phyloP scores from a whole-genome alignment of 192 early-diverging fungal genomes.

The Allomyces arbusculus region DNA sequence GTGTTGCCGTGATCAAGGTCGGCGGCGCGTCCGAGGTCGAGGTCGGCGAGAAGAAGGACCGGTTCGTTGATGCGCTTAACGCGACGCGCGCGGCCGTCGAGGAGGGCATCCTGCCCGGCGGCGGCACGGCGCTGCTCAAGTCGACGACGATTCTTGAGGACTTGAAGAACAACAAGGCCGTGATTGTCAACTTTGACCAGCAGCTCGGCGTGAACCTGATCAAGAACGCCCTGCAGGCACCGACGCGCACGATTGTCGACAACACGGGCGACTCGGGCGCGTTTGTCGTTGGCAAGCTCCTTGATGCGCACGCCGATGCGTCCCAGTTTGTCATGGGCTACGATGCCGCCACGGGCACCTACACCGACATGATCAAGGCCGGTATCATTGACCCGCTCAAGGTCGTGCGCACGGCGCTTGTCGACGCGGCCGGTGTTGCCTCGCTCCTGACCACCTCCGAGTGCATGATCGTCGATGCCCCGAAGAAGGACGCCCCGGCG shows the following conservation, averaged over 20 bases:
- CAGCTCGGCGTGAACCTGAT: conserved; percentile 94
- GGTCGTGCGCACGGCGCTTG: conserved; percentile 93
- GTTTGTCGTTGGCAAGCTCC: conserved; percentile 85
- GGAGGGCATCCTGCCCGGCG: conserved; percentile 97
- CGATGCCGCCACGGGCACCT: conserved; percentile 78
- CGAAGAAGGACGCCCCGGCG: conserved; percentile 41
- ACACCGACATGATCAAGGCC: conserved; percentile 88
- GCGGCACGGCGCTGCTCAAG: conserved; percentile 93
- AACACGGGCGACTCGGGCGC: conserved; percentile 96
- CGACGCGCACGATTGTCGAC: conserved; percentile 82
- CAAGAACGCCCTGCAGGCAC: conserved; percentile 77
- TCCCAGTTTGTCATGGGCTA: conserved; percentile 80
- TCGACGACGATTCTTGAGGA: conserved; percentile 57
- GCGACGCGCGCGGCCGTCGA: conserved; percentile 98
- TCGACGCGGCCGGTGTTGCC: conserved; percentile 93
- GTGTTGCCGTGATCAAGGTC: conserved; percentile 98
- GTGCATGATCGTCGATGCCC: conserved; percentile 94
- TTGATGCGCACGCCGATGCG: conserved; percentile 44
- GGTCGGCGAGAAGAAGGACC: conserved; percentile 99
- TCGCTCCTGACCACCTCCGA: conserved; percentile 94
- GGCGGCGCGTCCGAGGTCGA: conserved; percentile 96
- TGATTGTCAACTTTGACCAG: conserved; percentile 93
- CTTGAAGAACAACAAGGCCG: conserved; percentile 34
- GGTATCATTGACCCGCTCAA: conserved; percentile 98
- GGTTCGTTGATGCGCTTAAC: conserved; percentile 94